Percentiles rank a stretch among this genome's conserved stretches.
These are phyloP conservation scores for Camellia oleifera DNA, from an alignment of 179 eudicot genomes.

Conservation along the genomic window DNA sequence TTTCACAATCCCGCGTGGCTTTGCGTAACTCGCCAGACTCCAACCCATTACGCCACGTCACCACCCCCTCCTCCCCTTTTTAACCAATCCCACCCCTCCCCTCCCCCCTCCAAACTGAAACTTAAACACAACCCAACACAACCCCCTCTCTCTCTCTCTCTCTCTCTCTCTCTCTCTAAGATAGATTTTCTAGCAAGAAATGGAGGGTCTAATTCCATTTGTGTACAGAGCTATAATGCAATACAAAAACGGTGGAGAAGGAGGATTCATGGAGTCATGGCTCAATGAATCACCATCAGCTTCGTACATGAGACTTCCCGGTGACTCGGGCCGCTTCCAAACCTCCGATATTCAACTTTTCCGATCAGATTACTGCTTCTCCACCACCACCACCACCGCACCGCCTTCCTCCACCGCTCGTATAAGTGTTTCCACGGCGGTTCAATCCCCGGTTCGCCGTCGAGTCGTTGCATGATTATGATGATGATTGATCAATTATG, in stretches of 20 bases:
- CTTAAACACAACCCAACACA: background rate
- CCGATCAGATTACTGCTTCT: conserved; percentile 12
- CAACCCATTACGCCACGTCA: conserved; percentile 37
- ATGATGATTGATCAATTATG: background rate
- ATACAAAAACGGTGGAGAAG: conserved; percentile 23
- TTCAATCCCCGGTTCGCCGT: conserved; percentile 14
- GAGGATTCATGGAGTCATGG: conserved; percentile 13
- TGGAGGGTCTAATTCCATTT: conserved; percentile 34
- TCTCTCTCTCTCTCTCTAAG: background rate
- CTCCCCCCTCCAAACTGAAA: background rate
- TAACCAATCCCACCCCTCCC: background rate
- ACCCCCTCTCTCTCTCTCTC: conserved; percentile 1
- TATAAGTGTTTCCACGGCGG: conserved; percentile 16
- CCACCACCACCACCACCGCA: conserved; percentile 2
- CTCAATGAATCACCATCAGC: conserved; percentile 25
- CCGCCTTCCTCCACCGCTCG: conserved; percentile 14
- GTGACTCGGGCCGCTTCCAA: conserved; percentile 34
- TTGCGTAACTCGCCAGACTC: conserved; percentile 21
- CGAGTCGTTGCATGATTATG: conserved; percentile 8
- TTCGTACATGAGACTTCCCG: conserved; percentile 31
- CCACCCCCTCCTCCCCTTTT: conserved; percentile 17
- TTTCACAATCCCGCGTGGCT: conserved; percentile 8
- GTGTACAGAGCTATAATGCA: conserved; percentile 33
- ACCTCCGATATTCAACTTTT: conserved; percentile 9
- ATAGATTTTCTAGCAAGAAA: background rate